These are phyloP conservation scores for Trichophyton schoenleinii DNA, from an alignment of 2,329 filamentous ascomycete genomes.

Conservation along the genomic window DNA sequence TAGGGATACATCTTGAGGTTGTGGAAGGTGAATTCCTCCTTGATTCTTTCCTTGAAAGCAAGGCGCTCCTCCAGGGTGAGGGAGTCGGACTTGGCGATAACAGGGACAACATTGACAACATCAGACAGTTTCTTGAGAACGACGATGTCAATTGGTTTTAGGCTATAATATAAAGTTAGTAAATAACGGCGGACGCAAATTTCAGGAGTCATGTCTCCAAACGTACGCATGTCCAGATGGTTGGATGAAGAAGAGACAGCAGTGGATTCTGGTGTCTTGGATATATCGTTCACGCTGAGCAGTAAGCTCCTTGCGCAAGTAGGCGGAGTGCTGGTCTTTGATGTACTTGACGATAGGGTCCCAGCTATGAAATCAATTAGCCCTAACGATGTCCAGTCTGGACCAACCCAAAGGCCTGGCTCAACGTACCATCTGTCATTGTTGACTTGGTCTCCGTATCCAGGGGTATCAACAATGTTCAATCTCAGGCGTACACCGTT, in stretches of 20 bases:
- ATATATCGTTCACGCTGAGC: conserved; percentile 98
- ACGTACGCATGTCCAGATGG: conserved; percentile 78
- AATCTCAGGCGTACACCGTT: conserved; percentile 93
- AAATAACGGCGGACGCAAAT: background rate
- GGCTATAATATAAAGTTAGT: conserved; percentile 24
- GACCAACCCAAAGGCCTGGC: background rate
- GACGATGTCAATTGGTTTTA: conserved; percentile 99
- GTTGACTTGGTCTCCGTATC: conserved; percentile 97
- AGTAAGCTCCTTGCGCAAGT: conserved; percentile 97
- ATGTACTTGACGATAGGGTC: conserved; percentile 99
- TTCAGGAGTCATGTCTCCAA: background rate
- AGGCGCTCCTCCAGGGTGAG: conserved; percentile 89
- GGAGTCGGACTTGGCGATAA: conserved; percentile 96
- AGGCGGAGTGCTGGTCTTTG: conserved; percentile 99
- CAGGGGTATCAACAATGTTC: conserved; percentile 98
- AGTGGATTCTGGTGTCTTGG: conserved; percentile 97
- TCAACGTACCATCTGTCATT: conserved; percentile 73
- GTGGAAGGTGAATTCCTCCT: conserved; percentile 99
- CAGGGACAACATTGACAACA: conserved; percentile 96
- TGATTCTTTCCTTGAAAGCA: conserved; percentile 97
- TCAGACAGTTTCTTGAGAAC: conserved; percentile 99
- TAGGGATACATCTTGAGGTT: conserved; percentile 99
- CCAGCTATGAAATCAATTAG: conserved; percentile 46
- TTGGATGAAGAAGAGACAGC: conserved; percentile 99
- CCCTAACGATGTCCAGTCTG: background rate